Evolutionary conservation across 768 basidiomycete species (phyloP), one percentile per base, ranked within the genome.

Genomic region (Rhodotorula toruloides): DNA sequence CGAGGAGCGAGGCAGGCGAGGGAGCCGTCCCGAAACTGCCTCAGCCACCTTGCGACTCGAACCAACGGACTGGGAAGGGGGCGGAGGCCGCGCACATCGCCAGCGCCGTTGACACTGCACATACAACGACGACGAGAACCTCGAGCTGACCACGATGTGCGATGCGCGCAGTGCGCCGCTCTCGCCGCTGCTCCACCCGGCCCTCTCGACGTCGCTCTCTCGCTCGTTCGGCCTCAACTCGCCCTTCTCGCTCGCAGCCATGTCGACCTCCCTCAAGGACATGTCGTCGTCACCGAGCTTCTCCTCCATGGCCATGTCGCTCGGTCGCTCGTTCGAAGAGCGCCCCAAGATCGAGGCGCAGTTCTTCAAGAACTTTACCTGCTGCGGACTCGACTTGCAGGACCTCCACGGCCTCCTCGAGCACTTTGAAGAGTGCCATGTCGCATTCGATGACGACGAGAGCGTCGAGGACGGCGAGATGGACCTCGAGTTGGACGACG

Each of bases 341-440:
- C 63, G 74, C 3, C 74, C 74, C 34, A 66, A 67, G 29, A 73
- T 76, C 53, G 75, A 76, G 44, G 74, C 72, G 21, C 66, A 72
- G 55, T 76, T 74, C 73, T 90, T 89, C 77, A 86, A 87, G 70
- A 87, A 94, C 76, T 96, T 91, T 79, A 85, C 86, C 2, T 96
- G 92, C 78, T 96, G 91, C 75, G 91, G 90, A 16, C 79, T 88
- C 56, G 83, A 86, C 69, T 82, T 90, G 25, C 81, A 82, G 39
- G 87, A 89, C 73, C 82, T 89, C 1, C 87, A 89, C 67, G 87
- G 89, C 5, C 85, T 94, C 17, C 83, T 94, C 5, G 90, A 93
- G 77, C 91, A 94, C 75, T 92, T 93, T 71, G 91, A 94, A 74
- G 87, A 91, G 65, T 85, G 86, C 53, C 91, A 94, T 76, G 88